Percentiles rank a stretch among this genome's conserved stretches.
phyloP scores from a whole-genome alignment of 2,329 filamentous ascomycete species.

The Trichoderma hamatum region DNA sequence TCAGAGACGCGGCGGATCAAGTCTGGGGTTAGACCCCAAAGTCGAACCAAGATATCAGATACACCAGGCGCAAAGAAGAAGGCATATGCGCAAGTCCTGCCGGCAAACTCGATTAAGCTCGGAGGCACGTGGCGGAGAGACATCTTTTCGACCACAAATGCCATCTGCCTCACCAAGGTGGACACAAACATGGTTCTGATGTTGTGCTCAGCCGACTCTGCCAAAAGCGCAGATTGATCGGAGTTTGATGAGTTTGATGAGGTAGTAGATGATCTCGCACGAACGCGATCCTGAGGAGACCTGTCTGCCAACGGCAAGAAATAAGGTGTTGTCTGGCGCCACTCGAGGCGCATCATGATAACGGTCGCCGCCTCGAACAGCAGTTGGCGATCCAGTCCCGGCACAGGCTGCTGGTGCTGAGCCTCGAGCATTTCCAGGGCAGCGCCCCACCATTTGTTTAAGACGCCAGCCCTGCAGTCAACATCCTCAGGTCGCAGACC shows the following conservation, averaged over 20 bases:
- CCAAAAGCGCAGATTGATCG: constrained; percentile 56
- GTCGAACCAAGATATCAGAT: constrained; percentile 77
- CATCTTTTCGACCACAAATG: constrained; percentile 86
- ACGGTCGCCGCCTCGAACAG: constrained; percentile 77
- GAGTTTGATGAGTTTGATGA: constrained; percentile 68
- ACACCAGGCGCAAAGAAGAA: constrained; percentile 91
- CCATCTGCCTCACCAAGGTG: constrained; percentile 81
- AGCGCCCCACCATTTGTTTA: constrained; percentile 90
- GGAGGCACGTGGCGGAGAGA: constrained; percentile 69
- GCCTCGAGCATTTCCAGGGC: constrained; percentile 81
- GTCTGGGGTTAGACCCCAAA: constrained; percentile 75
- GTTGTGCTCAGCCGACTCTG: constrained; percentile 80
- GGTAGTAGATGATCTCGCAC: constrained; percentile 50
- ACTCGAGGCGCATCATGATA: constrained; percentile 88
- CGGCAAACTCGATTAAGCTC: constrained; percentile 80
- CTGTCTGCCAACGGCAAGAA: constrained; percentile 66
- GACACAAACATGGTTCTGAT: constrained; percentile 83
- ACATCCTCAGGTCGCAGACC: constrained; percentile 75
- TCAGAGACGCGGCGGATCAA: constrained; percentile 71
- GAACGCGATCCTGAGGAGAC: constrained; percentile 50
- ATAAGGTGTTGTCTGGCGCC: constrained; percentile 72
- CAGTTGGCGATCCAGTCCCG: constrained; percentile 79
- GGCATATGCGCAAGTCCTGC: constrained; percentile 87
- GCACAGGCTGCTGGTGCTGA: constrained; percentile 67
- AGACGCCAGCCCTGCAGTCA: constrained; percentile 74